phyloP scores from a whole-genome alignment of 1,139 yeast species.

The Nakaseomyces delphensis region DNA sequence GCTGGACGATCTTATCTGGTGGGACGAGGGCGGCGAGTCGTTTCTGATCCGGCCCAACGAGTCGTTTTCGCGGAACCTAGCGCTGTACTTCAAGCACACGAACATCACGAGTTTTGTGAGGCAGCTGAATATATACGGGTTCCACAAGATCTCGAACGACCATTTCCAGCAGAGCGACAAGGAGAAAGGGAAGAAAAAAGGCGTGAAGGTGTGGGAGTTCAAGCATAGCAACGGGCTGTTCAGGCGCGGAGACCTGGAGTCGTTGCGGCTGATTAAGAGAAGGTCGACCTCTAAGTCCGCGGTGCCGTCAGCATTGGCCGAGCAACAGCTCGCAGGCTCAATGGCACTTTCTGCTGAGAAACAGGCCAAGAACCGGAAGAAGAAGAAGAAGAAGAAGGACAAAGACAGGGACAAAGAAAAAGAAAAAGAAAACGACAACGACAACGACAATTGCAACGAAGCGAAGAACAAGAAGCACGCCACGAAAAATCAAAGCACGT shows the following conservation, averaged over 20 bases:
- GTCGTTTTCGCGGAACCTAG: conserved; percentile 49
- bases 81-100: conserved; percentile 66
- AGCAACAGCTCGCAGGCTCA: no score
- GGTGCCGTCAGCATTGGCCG: no score
- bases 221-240: conserved; percentile 59
- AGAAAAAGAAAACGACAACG: neutral
- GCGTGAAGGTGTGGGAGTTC: conserved; percentile 50
- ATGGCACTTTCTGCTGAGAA: neutral
- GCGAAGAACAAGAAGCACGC: no score
- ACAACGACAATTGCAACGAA: conserved; percentile 6
- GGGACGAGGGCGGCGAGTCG: conserved; percentile 39
- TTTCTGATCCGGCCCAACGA: conserved; percentile 43
- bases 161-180: conserved; percentile 16
- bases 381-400: neutral
- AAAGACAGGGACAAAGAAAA: neutral
- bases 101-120: conserved; percentile 74
- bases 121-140: conserved; percentile 66
- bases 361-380: no score
- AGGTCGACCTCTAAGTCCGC: conserved; percentile 47
- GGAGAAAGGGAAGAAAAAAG: conserved; percentile 7
- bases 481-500: no score
- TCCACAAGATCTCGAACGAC: conserved; percentile 52
- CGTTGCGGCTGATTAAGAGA: conserved; percentile 52
- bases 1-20: conserved; percentile 45
- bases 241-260: conserved; percentile 53